Evolutionary conservation across 2,329 filamentous ascomycete genomes (phyloP).

Genomic region (Bipolaris zeicola): DNA sequence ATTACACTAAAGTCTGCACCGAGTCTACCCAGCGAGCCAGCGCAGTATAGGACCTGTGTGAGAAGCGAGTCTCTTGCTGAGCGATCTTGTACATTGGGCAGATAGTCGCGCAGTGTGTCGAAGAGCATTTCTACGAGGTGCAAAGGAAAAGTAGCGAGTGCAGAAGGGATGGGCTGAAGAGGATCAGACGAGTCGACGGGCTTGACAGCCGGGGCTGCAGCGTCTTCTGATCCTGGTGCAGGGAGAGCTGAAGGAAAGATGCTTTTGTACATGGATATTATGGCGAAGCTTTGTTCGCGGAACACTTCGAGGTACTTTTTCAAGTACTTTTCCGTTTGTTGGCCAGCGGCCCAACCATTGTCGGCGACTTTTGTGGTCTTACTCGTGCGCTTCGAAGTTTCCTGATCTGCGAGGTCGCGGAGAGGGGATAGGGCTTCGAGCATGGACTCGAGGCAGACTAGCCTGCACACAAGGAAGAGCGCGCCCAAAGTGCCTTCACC

Average conservation of each 20-base stretch:
- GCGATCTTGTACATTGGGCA: constrained; percentile 81
- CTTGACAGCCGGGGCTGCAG: constrained; percentile 30
- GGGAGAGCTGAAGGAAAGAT: constrained; percentile 73
- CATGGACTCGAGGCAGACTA: constrained; percentile 78
- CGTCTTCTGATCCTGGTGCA: constrained; percentile 39
- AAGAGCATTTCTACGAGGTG: constrained; percentile 82
- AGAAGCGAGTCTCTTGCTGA: constrained; percentile 83
- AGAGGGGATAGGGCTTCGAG: constrained; percentile 84
- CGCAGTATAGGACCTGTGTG: constrained; percentile 92
- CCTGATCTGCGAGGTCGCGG: constrained; percentile 86
- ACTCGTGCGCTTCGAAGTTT: constrained; percentile 59
- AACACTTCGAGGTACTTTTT: constrained; percentile 98
- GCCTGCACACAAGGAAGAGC: constrained; percentile 83
- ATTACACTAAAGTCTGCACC: constrained; percentile 94
- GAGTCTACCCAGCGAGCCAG: constrained; percentile 84
- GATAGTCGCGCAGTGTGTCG: constrained; percentile 74
- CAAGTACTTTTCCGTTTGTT: constrained; percentile 91
- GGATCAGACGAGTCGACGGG: constrained; percentile 36
- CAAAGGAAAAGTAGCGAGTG: constrained; percentile 81
- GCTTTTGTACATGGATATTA: constrained; percentile 91
- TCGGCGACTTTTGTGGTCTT: constrained; percentile 40
- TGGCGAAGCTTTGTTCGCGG: constrained; percentile 94
- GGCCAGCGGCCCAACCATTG: constrained; percentile 70
- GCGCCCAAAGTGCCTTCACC: constrained; percentile 74
- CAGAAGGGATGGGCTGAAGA: constrained; percentile 68